phyloP scores from a whole-genome alignment of 2,329 filamentous ascomycete species.

The Colletotrichum filicis region DNA sequence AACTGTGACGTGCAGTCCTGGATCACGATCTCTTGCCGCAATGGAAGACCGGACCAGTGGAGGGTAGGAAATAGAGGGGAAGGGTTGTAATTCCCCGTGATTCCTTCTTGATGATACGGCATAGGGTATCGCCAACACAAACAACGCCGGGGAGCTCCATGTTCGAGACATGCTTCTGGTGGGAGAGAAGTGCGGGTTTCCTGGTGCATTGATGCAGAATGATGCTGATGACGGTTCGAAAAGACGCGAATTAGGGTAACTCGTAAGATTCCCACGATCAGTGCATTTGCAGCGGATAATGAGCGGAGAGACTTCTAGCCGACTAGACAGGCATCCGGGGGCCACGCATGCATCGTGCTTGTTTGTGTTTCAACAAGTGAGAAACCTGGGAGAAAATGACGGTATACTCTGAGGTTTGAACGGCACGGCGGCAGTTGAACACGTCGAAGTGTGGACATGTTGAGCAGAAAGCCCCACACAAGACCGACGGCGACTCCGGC shows the following conservation, averaged over 20 bases:
- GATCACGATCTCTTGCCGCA: conserved; percentile 11
- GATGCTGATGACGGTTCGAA: conserved; percentile 8
- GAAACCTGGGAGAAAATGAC: conserved; percentile 7
- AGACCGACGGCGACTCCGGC: conserved; percentile 35
- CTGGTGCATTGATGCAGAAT: background rate
- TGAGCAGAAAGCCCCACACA: conserved; percentile 21
- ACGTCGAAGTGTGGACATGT: conserved; percentile 23
- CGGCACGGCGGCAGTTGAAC: conserved; percentile 28
- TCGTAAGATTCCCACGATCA: conserved; percentile 24
- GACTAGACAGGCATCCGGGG: conserved; percentile 20
- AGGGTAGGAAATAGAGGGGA: background rate
- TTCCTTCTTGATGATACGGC: background rate
- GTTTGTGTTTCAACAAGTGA: background rate
- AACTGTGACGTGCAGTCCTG: conserved; percentile 9
- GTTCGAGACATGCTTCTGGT: background rate
- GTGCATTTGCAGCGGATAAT: conserved; percentile 6
- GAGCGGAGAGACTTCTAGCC: conserved; percentile 15
- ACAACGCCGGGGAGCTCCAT: background rate
- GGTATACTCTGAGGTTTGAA: background rate
- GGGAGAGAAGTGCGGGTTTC: background rate
- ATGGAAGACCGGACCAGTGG: conserved; percentile 1
- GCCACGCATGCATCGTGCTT: conserved; percentile 6
- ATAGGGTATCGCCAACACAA: conserved; percentile 9
- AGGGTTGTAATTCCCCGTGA: conserved; percentile 4
- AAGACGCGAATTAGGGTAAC: background rate